These are phyloP conservation scores for Cenchrus fungigraminus DNA, from an alignment of 176 grass and related monocot species.

Conservation along the genomic window DNA sequence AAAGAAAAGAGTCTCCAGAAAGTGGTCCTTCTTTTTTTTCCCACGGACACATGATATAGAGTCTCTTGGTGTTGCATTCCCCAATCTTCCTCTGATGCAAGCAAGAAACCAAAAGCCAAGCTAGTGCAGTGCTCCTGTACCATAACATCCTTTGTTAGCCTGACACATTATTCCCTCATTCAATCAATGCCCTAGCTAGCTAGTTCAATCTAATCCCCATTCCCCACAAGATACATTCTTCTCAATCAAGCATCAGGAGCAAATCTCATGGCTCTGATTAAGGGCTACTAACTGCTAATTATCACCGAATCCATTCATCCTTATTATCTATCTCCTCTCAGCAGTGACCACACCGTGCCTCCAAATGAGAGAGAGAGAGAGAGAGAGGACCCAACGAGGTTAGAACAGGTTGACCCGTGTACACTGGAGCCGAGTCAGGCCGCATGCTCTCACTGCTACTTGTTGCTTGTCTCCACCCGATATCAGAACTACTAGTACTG, in stretches of 20 bases:
- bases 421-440: background rate
- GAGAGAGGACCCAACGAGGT: background rate
- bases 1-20: slow-evolving; percentile 32
- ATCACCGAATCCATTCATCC: background rate
- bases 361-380: too few species aligned
- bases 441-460: background rate
- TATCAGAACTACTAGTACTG: background rate
- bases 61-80: background rate
- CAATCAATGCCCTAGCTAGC: slow-evolving; percentile 15
- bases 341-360: background rate
- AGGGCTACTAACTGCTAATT: background rate
- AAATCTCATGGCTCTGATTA: background rate
- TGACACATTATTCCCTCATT: background rate
- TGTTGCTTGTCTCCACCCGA: background rate
- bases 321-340: too few species aligned
- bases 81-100: background rate
- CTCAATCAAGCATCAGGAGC: background rate
- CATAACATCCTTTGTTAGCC: background rate
- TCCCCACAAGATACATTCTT: background rate
- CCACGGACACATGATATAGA: background rate
- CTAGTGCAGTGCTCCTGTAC: background rate
- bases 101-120: background rate
- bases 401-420: slow-evolving; percentile 1
- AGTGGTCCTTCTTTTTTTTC: slow-evolving; percentile 43
- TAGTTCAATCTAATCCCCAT: background rate